Percentiles rank a stretch among this genome's conserved stretches.
phyloP scores from a whole-genome alignment of 2,329 filamentous ascomycete species.

The Botrytis aclada region DNA sequence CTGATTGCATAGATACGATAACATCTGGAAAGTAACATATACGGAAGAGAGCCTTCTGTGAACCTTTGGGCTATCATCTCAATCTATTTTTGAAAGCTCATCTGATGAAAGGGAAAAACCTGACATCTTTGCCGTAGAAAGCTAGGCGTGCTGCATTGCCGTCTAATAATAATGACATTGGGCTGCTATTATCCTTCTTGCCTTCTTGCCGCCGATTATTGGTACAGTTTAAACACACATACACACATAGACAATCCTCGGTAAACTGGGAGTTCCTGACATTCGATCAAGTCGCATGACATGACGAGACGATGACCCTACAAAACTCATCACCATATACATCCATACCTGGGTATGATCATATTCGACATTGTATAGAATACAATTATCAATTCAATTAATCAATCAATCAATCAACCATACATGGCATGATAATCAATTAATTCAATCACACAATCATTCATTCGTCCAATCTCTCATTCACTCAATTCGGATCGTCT shows the following conservation, averaged over 20 bases:
- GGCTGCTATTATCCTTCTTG: not conserved
- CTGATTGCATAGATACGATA: too few relatives aligned
- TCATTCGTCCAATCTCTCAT: not conserved
- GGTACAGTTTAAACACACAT: not conserved
- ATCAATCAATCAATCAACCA: not conserved
- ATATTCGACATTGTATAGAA: not conserved
- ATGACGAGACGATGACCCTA: too few relatives aligned
- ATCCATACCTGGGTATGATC: not conserved
- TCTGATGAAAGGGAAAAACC: too few relatives aligned
- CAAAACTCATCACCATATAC: not conserved
- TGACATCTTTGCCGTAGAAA: not conserved
- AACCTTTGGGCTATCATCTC: not conserved
- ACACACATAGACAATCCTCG: not conserved
- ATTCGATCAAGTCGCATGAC: too few relatives aligned
- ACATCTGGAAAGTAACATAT: not conserved
- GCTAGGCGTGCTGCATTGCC: conserved; percentile 1
- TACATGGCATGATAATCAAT: not conserved
- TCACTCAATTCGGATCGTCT: not conserved
- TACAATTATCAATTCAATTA: not conserved
- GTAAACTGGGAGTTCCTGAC: not conserved
- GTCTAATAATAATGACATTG: not conserved
- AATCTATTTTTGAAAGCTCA: not conserved
- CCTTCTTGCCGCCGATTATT: not conserved
- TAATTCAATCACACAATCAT: not conserved
- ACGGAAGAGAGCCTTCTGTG: too few relatives aligned